Percentiles rank a stretch among this genome's conserved stretches.
Evolutionary conservation across 2,329 filamentous ascomycete genomes (phyloP).

Genomic region (Huntiella omanensis): DNA sequence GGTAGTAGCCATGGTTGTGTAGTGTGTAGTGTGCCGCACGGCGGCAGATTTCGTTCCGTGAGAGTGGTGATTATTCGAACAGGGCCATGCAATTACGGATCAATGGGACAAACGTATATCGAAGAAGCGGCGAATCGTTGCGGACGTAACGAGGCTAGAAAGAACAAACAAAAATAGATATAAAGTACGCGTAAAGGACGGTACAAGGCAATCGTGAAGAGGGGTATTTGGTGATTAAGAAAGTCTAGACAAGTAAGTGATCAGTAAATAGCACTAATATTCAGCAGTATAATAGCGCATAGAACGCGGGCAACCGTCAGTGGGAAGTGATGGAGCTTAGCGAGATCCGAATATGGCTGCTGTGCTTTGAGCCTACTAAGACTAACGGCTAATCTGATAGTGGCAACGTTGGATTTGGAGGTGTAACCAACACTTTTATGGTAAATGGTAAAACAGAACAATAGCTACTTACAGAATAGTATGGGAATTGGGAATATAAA

Average conservation of each 20-base stretch:
- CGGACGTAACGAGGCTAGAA: no score
- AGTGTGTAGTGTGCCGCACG: slow-evolving; percentile 4
- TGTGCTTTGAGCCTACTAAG: not conserved
- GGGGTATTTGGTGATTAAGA: slow-evolving; percentile 1
- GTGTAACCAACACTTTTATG: no score
- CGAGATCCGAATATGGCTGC: not conserved
- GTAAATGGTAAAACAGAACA: no score
- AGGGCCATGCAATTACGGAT: not conserved
- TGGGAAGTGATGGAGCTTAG: no score
- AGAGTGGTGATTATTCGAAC: not conserved
- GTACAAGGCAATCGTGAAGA: not conserved
- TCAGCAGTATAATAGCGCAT: not conserved
- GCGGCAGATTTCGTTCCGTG: slow-evolving; percentile 3
- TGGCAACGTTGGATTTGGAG: not conserved
- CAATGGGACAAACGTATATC: not conserved
- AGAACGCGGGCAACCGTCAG: not conserved
- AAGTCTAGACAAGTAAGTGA: not conserved
- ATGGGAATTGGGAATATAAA: not conserved
- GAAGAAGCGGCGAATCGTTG: no score
- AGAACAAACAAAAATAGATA: no score
- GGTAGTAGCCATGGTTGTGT: slow-evolving; percentile 8
- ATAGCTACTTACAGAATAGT: slow-evolving; percentile 7
- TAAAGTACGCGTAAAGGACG: not conserved
- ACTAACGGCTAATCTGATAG: not conserved
- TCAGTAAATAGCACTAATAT: not conserved